Percentiles rank a stretch among this genome's conserved stretches.
These are phyloP conservation scores for Helichrysum umbraculigerum DNA, from an alignment of 129 eudicot species.

Conservation along the genomic window DNA sequence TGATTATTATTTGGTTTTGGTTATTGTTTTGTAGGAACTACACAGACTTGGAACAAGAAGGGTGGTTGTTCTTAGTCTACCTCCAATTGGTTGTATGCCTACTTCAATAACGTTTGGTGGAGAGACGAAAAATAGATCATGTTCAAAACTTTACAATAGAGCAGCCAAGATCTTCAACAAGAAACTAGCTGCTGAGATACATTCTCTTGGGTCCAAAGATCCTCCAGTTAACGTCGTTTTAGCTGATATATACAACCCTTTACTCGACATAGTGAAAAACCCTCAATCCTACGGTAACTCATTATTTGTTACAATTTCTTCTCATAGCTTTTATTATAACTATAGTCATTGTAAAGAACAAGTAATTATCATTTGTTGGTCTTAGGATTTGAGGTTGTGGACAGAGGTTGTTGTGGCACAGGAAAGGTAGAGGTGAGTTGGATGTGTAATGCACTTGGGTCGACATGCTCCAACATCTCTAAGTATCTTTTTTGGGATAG, in stretches of 20 bases:
- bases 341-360: not conserved
- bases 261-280: constrained; percentile 39
- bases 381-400: constrained; percentile 51
- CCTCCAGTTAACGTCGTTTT: constrained; percentile 40
- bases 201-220: constrained; percentile 27
- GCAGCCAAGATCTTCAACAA: constrained; percentile 31
- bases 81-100: constrained; percentile 55
- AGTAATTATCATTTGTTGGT: not conserved
- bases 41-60: constrained; percentile 43
- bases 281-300: constrained; percentile 49
- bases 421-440: constrained; percentile 59
- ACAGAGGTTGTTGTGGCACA: constrained; percentile 69
- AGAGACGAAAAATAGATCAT: constrained; percentile 27
- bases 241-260: constrained; percentile 40
- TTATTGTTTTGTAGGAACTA: constrained; percentile 23
- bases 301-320: not conserved
- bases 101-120: constrained; percentile 34
- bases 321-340: not conserved
- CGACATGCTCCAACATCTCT: constrained; percentile 36
- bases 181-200: constrained; percentile 27
- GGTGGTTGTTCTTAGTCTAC: constrained; percentile 34
- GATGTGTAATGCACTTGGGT: constrained; percentile 37
- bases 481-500: constrained; percentile 70
- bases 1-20: not conserved
- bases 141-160: constrained; percentile 24